Conservation (phyloP, 2,329 filamentous ascomycete species). For the Nothophaeocryptopus gaeumannii region DNA sequence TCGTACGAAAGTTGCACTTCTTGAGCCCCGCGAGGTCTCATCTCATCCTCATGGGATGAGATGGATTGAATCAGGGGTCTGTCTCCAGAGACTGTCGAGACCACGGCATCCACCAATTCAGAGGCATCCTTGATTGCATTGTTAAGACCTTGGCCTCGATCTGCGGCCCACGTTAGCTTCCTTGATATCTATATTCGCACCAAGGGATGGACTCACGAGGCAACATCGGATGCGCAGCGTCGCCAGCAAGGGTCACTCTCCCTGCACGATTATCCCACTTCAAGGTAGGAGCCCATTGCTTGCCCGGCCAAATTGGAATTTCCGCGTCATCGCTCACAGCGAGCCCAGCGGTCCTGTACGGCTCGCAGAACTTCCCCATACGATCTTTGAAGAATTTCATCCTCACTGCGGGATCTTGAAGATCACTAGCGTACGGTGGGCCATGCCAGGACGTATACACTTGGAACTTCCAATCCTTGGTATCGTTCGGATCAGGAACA, state of each 20-base stretch:
- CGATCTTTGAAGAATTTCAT: conserved; percentile 2
- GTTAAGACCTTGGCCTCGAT: conserved; percentile 45
- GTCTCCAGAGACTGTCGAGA: conserved; percentile 2
- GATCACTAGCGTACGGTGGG: background rate
- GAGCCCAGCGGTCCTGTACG: conserved; percentile 4
- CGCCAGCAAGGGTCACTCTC: conserved; percentile 32
- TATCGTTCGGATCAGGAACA: background rate
- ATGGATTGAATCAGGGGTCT: conserved; percentile 10
- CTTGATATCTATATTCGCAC: too few relatives aligned
- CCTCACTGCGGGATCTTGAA: background rate
- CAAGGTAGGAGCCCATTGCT: background rate
- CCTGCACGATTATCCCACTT: conserved; percentile 24
- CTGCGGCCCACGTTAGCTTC: too few relatives aligned
- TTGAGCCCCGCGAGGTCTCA: conserved; percentile 16
- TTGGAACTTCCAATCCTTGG: conserved; percentile 9
- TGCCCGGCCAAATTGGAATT: conserved; percentile 15
- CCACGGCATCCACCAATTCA: conserved; percentile 34
- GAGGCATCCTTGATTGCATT: conserved; percentile 40
- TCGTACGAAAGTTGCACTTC: conserved; percentile 16
- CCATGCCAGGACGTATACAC: conserved; percentile 17
- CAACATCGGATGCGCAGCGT: conserved; percentile 46
- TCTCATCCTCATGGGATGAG: conserved; percentile 17
- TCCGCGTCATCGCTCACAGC: background rate
- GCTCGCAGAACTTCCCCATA: conserved; percentile 3
- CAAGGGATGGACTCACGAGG: conserved; percentile 12